Evolutionary conservation across 192 early-diverging fungal genomes (phyloP).

Genomic region (Linnemannia elongata): DNA sequence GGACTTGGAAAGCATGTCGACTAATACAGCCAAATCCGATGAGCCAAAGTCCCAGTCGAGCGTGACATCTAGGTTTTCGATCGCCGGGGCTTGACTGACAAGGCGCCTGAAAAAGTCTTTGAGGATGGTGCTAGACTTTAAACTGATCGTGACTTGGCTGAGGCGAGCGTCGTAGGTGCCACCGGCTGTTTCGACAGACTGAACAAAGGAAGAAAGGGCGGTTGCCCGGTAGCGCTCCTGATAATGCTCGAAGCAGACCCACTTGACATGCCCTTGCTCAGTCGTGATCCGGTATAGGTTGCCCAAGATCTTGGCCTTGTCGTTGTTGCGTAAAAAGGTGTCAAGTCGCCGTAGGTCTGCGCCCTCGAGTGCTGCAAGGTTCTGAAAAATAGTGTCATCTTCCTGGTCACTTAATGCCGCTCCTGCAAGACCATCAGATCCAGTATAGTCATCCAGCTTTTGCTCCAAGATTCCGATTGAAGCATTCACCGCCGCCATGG

Average conservation of each 20-base stretch:
- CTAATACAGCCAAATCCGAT: conserved; percentile 8
- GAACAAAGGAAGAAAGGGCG: not conserved
- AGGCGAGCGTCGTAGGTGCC: conserved; percentile 1
- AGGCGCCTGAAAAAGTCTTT: conserved; percentile 11
- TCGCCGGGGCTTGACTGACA: not conserved
- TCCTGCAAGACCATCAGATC: not conserved
- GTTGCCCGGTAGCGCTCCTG: conserved; percentile 13
- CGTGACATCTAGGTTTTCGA: conserved; percentile 4
- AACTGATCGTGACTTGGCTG: conserved; percentile 3
- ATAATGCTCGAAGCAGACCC: conserved; percentile 41
- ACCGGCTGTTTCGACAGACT: not conserved
- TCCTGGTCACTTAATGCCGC: not conserved
- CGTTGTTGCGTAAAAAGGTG: conserved; percentile 19
- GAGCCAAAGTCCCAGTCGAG: not conserved
- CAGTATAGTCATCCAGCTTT: not conserved
- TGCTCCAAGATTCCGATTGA: conserved; percentile 9
- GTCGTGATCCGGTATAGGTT: conserved; percentile 38
- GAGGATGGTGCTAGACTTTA: not conserved
- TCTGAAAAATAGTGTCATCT: not conserved
- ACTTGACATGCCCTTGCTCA: conserved; percentile 34
- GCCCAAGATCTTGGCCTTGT: conserved; percentile 20
- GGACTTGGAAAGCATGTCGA: not conserved
- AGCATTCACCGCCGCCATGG: not conserved
- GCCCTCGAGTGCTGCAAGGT: conserved; percentile 20
- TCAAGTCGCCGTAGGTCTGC: conserved; percentile 21